Base-by-base conservation (phyloP, 1,139 yeast species). In the Protomyces gravidus region DNA sequence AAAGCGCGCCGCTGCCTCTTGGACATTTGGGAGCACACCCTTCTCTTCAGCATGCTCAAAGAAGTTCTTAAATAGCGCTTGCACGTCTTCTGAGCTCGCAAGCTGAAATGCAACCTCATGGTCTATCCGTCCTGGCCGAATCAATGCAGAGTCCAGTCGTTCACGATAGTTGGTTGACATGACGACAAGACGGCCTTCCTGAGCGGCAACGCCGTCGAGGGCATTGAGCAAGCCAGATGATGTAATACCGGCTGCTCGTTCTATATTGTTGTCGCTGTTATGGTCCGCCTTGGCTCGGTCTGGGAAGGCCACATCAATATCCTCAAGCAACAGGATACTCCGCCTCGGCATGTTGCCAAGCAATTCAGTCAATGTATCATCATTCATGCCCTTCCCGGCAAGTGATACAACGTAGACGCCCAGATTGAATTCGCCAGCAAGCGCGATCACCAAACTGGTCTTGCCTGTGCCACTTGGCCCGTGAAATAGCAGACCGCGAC, bases 381-480 rank as follows among this genome's bases (percentile, higher is more conserved):
- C 99, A 0, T 97, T 92, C 67, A 92, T 76, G 67, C 92, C 89
- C 62, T 86, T 84, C 69, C 92, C 98, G 23, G 96, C 84, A 53
- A 92, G 77, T 68, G 92, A 92, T 72, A 92, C 76, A 45, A 92
- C 86, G 71, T 98, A 94, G 67, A 92, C 92, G 71, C 90, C 90
- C 73, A 92, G 92, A 72, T 94, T 97, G 68, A 92, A 77, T 65
- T 90, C 95, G 28, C 97, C 99, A 0, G 98, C 98, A 61, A 92
- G 76, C 0, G 98, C 97, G 71, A 90, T 97, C 62, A 92, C 92
- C 65, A 89, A 88, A 67, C 96, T 86, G 1, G 97, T 89, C 70
- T 92, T 92, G 60, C 99, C 99, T 65, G 94, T 84, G 0, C 99
- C 99, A 0, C 98, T 98, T 0, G 99, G 98, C 0, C 99, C 99